Evolutionary conservation across 2,329 filamentous ascomycete genomes (phyloP), one percentile per base, ranked within the genome.

Genomic region (Didymella lethalis): DNA sequence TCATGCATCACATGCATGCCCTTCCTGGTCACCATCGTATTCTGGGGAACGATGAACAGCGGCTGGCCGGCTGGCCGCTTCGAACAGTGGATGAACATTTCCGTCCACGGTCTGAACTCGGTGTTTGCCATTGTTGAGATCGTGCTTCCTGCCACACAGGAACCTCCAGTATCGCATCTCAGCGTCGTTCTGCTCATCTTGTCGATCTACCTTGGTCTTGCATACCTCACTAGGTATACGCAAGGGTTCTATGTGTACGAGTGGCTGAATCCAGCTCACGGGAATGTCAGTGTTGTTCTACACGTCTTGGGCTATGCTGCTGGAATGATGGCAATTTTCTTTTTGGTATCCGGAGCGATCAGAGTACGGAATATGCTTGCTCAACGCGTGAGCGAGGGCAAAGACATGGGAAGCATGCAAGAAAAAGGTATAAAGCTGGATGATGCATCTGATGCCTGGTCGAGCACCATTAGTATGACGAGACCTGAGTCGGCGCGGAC

Each of bases 31-130:
- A 78, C 75, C 7, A 72, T 75, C 23, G 73, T 79, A 14, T 79
- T 76, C 62, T 79, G 77, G 77, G 70, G 67, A 1, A 71, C 74
- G 2, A 73, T 79, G 52, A 72, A 72, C 32, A 68, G 65, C 18
- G 70, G 67, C 23, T 89, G 85, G 82, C 65, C 68, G 4, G 50
- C 51, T 12, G 68, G 64, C 11, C 63, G 62, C 16, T 78, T 75
- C 53, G 71, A 65, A 36, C 67, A 75, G 31, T 79, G 83, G 86
- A 81, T 78, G 68, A 89, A 90, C 73, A 77, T 92, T 67, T 90
- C 88, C 36, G 83, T 90, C 74, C 92, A 95, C 76, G 88, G 80
- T n/a, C 76, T 95, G 49, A 94, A 94, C 80, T 83, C 84, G 47
- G 73, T 82, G 54, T 92, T 91, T 72, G 89, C 90, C 1, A 79